Base-by-base conservation (phyloP, 2,329 filamentous ascomycete genomes). In the Penicillium occitanis region DNA sequence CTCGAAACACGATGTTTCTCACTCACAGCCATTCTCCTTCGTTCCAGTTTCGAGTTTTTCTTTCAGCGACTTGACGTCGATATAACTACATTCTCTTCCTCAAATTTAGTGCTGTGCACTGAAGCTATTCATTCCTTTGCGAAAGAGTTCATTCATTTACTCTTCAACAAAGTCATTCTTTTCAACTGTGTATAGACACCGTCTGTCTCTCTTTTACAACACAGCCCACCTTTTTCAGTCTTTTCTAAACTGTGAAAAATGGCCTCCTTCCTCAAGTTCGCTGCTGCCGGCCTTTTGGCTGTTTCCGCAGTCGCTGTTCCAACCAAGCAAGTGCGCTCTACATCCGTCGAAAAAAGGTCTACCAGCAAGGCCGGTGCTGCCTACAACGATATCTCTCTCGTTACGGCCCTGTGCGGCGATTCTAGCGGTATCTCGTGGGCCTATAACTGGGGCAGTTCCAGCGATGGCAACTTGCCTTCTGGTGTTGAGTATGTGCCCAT, bases 401-500 rank as follows among this genome's bases (percentile, higher is more conserved):
- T 75, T 50, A 73, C 78, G 8, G 55, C 74, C 10, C 77, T 82
- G 64, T 73, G 79, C 14, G n/a, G 69, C 30, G 61, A 73, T 13
- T 77, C 82, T 59, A 63, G 70, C 37, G 53, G 67, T 30, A 70
- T 79, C 62, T 73, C 74, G 53, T 83, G 81, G 81, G 77, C 77
- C 42, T 82, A 82, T 71, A 79, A 82, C 74, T 83, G 81, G 81
- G 79, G 72, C 48, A 68, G 71, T 61, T 67, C 68, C 28, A 50
- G 71, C 33, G 69, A 68, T 40, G 79, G 79, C n/a, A 57, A 37
- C 11, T 69, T 79, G 3, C 72, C 77, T 33, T 68, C 68, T 6
- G 72, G 73, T 25, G 70, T 79, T 58, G 79, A 82, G 63, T 83
- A 74, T 68, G 76, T 82, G 8, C 80, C 81, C 48, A 80, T 81